Conservation (phyloP, 371 early-diverging fungal genomes). For the Enteropsectra breve region DNA sequence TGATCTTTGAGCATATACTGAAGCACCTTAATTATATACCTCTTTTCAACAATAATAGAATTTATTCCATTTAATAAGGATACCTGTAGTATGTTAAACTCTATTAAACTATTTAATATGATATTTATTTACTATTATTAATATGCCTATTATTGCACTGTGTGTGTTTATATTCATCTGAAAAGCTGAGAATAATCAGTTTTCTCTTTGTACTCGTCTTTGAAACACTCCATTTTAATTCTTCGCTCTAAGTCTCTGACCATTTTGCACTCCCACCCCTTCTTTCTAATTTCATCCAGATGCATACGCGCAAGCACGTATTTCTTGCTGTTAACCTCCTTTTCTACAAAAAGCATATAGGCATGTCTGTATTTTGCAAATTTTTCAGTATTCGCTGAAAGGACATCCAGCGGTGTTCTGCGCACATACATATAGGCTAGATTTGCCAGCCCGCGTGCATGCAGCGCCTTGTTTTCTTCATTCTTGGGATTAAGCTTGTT, state of each 20-base stretch:
- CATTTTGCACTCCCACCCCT: conserved; percentile 22
- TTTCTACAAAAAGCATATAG: conserved; percentile 1
- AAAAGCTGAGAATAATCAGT: no score
- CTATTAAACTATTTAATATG: no score
- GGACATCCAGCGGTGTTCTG: background rate
- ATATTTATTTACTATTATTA: no score
- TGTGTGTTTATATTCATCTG: no score
- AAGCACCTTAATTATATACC: no score
- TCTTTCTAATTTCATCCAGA: conserved; percentile 26
- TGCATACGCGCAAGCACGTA: conserved; percentile 27
- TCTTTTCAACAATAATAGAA: no score
- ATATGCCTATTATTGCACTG: no score
- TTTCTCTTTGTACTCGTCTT: background rate
- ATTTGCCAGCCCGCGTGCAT: conserved; percentile 1
- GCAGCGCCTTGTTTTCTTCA: conserved; percentile 14
- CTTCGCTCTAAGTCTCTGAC: conserved; percentile 19
- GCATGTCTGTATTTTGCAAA: conserved; percentile 6
- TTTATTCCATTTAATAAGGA: no score
- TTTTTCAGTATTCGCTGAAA: background rate
- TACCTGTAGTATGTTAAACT: no score
- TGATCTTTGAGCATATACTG: no score
- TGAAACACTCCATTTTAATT: conserved; percentile 15
- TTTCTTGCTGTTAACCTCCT: conserved; percentile 10
- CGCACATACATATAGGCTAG: conserved; percentile 10
- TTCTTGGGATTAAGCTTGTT: background rate